Percentiles rank a stretch among this genome's conserved stretches.
Evolutionary conservation across 305 asterid genomes (phyloP).

Genomic region (Solanum chacoense): DNA sequence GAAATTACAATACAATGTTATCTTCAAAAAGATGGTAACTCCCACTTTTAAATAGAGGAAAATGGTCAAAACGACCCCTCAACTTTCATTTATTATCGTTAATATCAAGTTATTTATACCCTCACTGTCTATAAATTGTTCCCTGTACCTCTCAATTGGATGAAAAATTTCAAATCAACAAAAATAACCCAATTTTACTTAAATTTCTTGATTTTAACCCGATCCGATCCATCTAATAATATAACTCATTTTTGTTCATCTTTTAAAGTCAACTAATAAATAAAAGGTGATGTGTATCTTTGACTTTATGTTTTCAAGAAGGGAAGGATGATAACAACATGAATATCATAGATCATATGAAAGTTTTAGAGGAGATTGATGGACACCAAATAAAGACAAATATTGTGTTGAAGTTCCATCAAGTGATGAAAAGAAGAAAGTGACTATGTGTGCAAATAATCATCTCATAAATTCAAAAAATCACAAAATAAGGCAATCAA

Average conservation of each 20-base stretch:
- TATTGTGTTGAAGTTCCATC: neutral
- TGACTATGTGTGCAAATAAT: neutral
- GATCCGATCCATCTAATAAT: too few relatives aligned
- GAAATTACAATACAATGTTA: neutral
- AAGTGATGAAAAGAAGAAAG: neutral
- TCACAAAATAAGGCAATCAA: neutral
- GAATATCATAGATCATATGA: neutral
- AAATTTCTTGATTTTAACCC: neutral
- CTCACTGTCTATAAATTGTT: neutral
- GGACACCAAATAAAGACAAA: neutral
- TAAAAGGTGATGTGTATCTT: neutral
- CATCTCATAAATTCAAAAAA: neutral
- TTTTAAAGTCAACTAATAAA: neutral
- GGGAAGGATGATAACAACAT: neutral
- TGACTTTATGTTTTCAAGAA: neutral
- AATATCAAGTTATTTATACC: neutral
- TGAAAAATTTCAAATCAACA: too few relatives aligned
- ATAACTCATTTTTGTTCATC: too few relatives aligned
- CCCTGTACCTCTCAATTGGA: neutral
- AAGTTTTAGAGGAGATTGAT: neutral
- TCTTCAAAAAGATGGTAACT: neutral
- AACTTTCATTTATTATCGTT: too few relatives aligned
- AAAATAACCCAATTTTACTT: neutral
- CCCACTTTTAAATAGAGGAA: neutral
- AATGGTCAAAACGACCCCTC: neutral